phyloP scores from a whole-genome alignment of 805 yeast species.

The Metschnikowia sp. region DNA sequence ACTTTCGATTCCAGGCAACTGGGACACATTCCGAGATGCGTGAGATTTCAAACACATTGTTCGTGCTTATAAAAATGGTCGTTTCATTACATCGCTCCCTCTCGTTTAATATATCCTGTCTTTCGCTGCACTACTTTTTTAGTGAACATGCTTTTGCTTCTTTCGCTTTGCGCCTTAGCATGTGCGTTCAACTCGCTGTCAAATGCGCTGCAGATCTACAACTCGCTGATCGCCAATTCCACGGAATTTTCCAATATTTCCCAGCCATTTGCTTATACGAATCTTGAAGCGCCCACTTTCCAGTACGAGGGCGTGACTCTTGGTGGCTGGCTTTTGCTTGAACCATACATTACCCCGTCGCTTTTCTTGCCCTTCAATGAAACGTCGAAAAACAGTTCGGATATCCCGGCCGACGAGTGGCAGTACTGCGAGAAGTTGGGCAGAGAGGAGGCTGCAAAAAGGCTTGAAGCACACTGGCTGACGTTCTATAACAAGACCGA shows the following conservation, averaged over 20 bases:
- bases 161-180: background rate
- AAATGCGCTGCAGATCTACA: background rate
- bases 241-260: constrained; percentile 5
- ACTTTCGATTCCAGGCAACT: too few species aligned
- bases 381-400: constrained; percentile 18
- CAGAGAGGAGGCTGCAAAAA: constrained; percentile 34
- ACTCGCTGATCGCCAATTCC: constrained; percentile 1
- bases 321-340: constrained; percentile 74
- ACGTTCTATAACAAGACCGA: constrained; percentile 59
- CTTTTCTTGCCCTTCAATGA: constrained; percentile 44
- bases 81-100: background rate
- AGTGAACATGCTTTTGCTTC: background rate
- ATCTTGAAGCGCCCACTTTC: constrained; percentile 8
- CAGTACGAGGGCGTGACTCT: constrained; percentile 37
- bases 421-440: constrained; percentile 51
- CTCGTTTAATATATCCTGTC: background rate
- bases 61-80: background rate
- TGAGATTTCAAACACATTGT: background rate
- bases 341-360: constrained; percentile 69
- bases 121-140: too few species aligned
- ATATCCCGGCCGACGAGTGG: constrained; percentile 60
- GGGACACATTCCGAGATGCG: background rate
- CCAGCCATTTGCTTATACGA: constrained; percentile 7
- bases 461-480: constrained; percentile 53
- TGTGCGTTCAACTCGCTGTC: background rate